These are phyloP conservation scores for Pichia thaimueangensis DNA, from an alignment of 805 yeast species.

Conservation along the genomic window DNA sequence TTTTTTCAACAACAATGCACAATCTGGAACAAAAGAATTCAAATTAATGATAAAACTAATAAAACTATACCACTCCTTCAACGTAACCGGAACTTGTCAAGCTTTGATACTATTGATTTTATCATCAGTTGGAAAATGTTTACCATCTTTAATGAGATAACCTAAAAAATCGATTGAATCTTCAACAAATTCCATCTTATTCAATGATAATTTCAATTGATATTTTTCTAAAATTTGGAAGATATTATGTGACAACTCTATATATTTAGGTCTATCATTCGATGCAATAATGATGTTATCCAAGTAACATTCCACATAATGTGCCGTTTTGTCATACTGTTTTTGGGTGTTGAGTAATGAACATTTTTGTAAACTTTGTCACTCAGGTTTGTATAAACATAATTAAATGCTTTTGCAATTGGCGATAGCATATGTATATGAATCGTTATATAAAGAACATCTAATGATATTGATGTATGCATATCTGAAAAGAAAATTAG, in stretches of 20 bases:
- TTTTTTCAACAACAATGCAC: background rate
- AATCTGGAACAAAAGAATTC: background rate
- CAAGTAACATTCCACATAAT: background rate
- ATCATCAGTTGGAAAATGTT: background rate
- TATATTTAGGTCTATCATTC: background rate
- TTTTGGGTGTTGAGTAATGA: too few species aligned
- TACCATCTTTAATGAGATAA: background rate
- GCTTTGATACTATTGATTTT: background rate
- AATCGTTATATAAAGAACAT: too few species aligned
- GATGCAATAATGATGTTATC: background rate
- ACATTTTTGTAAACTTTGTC: too few species aligned
- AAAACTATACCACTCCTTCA: background rate
- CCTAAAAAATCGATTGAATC: background rate
- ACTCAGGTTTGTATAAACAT: too few species aligned
- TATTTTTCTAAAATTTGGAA: background rate
- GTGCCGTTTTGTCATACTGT: background rate
- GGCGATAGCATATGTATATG: too few species aligned
- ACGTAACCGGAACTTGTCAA: background rate
- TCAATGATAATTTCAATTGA: background rate
- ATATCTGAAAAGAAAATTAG: too few species aligned
- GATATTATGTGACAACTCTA: background rate
- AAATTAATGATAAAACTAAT: background rate
- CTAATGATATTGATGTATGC: too few species aligned
- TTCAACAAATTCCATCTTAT: background rate
- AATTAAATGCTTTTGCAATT: too few species aligned